Evolutionary conservation across 164 flowering plant genomes (phyloP).

Genomic region (Warburgia ugandensis): DNA sequence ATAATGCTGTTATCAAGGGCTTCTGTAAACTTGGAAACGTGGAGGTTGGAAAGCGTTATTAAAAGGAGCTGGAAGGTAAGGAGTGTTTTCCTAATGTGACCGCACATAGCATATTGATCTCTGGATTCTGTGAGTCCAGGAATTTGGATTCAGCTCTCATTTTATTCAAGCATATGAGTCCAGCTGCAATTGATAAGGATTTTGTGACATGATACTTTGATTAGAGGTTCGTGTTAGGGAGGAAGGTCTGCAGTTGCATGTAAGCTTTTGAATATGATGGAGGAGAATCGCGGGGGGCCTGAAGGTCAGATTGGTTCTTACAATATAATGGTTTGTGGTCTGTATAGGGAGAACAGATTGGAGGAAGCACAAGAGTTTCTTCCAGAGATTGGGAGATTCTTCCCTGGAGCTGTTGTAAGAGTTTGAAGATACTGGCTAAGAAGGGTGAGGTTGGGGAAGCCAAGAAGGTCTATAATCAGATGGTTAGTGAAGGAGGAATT

Average conservation of each 20-base stretch:
- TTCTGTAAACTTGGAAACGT: slow-evolving; percentile 54
- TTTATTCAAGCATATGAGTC: slow-evolving; percentile 61
- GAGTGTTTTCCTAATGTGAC: slow-evolving; percentile 73
- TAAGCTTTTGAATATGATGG: slow-evolving; percentile 55
- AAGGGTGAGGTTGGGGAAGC: slow-evolving; percentile 44
- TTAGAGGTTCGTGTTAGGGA: slow-evolving; percentile 50
- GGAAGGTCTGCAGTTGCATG: slow-evolving; percentile 58
- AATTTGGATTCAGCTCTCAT: slow-evolving; percentile 58
- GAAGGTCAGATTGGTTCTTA: slow-evolving; percentile 50
- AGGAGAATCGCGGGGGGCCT: slow-evolving; percentile 36
- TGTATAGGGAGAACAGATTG: slow-evolving; percentile 45
- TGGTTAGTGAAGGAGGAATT: slow-evolving; percentile 44
- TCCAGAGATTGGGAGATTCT: slow-evolving; percentile 38
- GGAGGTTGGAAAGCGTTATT: slow-evolving; percentile 34
- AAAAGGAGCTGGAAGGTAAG: slow-evolving; percentile 78
- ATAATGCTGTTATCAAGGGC: slow-evolving; percentile 68
- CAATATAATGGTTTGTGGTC: slow-evolving; percentile 66
- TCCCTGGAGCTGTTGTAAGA: slow-evolving; percentile 56
- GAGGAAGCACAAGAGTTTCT: slow-evolving; percentile 53
- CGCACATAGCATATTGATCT: slow-evolving; percentile 55
- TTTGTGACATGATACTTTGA: slow-evolving; percentile 50
- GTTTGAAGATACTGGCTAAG: slow-evolving; percentile 34
- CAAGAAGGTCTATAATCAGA: slow-evolving; percentile 43
- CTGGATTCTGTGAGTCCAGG: slow-evolving; percentile 52
- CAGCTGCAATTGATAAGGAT: slow-evolving; percentile 46